Evolutionary conservation across 2,329 filamentous ascomycete genomes (phyloP).

Genomic region (Claviceps digitariae): DNA sequence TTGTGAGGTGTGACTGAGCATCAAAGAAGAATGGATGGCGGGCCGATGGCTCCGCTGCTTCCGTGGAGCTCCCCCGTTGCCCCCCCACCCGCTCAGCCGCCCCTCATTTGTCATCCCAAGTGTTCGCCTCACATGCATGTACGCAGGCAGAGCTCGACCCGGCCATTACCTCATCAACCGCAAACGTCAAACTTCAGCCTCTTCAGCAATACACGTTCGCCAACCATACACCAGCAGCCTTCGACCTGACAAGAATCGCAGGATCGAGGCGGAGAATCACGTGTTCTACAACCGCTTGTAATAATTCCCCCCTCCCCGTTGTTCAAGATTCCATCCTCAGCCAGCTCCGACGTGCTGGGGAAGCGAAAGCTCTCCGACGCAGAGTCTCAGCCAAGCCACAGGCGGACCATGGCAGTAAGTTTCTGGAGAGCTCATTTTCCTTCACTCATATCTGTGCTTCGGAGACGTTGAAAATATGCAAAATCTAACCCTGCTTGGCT

Average conservation of each 20-base stretch:
- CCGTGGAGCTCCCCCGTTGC: neutral
- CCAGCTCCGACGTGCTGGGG: constrained; percentile 39
- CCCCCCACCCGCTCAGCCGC: neutral
- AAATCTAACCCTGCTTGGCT: neutral
- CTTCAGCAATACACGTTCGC: neutral
- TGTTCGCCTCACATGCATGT: too few relatives aligned
- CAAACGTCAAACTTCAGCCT: neutral
- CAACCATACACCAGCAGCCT: neutral
- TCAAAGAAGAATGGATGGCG: too few relatives aligned
- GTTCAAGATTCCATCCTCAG: constrained; percentile 22
- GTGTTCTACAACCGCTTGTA: neutral
- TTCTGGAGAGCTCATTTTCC: neutral
- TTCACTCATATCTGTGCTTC: neutral
- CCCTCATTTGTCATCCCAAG: constrained; percentile 5
- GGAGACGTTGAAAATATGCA: neutral
- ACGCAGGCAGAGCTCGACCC: neutral
- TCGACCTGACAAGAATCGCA: neutral
- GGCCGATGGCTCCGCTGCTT: too few relatives aligned
- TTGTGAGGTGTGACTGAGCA: too few relatives aligned
- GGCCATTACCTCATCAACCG: constrained; percentile 6
- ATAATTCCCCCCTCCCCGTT: neutral
- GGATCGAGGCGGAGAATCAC: neutral
- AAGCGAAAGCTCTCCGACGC: constrained; percentile 54
- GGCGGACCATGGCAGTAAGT: constrained; percentile 50
- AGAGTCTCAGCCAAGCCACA: constrained; percentile 41